Evolutionary conservation across 148 eudicot genomes (phyloP), one percentile per base, ranked within the genome.

Genomic region (Nepenthes gracilis): DNA sequence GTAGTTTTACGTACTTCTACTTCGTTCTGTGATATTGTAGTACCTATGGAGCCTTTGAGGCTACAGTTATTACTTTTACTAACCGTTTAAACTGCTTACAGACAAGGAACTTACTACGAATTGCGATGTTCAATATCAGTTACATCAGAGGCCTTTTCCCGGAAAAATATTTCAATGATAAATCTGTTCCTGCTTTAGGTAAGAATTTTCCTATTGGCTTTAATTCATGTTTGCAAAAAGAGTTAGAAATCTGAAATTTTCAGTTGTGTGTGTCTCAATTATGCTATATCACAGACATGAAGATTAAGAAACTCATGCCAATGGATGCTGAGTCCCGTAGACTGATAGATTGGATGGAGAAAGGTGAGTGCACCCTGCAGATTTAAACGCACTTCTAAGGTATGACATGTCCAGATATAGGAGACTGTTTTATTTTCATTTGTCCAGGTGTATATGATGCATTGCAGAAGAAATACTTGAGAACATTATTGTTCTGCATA

Each of bases 281-380:
- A 13, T 50, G 50, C 40, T 15, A 50, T 36, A 62, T 66, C 23
- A 51, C 82, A 93, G 96, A 88, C 70, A 93, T 93, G 87, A 88
- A 93, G 82, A 88, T 93, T 59, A 93, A 93, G 83, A 93, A 93
- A 83, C 85, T 93, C 62, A 78, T 88, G 96, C 95, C 98, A 15
- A 38, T 86, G 74, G 95, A 93, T 73, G 81, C 77, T 36, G 96
- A 93, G 76, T 88, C 96, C 8, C 81, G 98, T 40, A 80, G 98
- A 68, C 81, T 93, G 58, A 79, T 93, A 66, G 98, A 93, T 54
- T 92, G 98, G 98, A 93, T 93, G 96, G 96, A 88, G 82, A 88
- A 93, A 88, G 96, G 98, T 67, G 73, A 49, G 64, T 63, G 35
- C 45, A 53, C 55, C n/a, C 43, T 4, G 14, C 36, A 58, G 15